phyloP scores from a whole-genome alignment of 495 filamentous ascomycete genomes.

The Thozetella sp. region DNA sequence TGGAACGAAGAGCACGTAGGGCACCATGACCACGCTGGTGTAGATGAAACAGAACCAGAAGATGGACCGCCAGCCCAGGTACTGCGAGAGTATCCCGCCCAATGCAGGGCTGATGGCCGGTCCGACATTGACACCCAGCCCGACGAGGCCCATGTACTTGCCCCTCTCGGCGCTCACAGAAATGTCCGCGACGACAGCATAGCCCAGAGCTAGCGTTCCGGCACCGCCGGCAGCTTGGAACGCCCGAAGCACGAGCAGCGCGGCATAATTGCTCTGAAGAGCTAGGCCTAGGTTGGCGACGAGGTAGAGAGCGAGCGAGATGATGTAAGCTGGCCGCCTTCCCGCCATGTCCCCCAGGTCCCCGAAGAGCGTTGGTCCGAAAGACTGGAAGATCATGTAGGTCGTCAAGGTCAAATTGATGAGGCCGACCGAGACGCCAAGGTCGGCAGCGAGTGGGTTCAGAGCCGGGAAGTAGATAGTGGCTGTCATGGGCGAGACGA shows the following conservation, averaged over 20 bases:
- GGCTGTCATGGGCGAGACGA: constrained; percentile 74
- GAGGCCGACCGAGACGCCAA: constrained; percentile 57
- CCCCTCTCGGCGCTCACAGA: constrained; percentile 60
- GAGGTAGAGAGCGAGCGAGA: constrained; percentile 60
- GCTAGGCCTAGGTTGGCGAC: constrained; percentile 66
- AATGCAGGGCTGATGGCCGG: constrained; percentile 64
- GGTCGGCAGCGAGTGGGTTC: constrained; percentile 52
- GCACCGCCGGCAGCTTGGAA: constrained; percentile 65
- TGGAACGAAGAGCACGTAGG: constrained; percentile 57
- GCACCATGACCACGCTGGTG: constrained; percentile 49
- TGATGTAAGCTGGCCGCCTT: constrained; percentile 59
- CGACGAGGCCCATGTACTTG: constrained; percentile 58
- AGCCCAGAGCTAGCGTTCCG: constrained; percentile 56
- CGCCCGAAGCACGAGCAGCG: constrained; percentile 62
- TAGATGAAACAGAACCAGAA: constrained; percentile 77
- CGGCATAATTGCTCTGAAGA: constrained; percentile 59
- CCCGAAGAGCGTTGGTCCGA: constrained; percentile 61
- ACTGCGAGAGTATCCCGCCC: constrained; percentile 65
- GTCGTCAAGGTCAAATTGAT: constrained; percentile 72
- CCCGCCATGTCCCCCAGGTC: constrained; percentile 63
- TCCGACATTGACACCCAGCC: constrained; percentile 51
- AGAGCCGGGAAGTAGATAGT: constrained; percentile 83
- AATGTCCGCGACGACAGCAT: constrained; percentile 65
- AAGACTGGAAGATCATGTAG: constrained; percentile 65
- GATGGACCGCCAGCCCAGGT: constrained; percentile 68